Conservation (phyloP, 2,329 filamentous ascomycete genomes). For the Lizonia empirigonia region DNA sequence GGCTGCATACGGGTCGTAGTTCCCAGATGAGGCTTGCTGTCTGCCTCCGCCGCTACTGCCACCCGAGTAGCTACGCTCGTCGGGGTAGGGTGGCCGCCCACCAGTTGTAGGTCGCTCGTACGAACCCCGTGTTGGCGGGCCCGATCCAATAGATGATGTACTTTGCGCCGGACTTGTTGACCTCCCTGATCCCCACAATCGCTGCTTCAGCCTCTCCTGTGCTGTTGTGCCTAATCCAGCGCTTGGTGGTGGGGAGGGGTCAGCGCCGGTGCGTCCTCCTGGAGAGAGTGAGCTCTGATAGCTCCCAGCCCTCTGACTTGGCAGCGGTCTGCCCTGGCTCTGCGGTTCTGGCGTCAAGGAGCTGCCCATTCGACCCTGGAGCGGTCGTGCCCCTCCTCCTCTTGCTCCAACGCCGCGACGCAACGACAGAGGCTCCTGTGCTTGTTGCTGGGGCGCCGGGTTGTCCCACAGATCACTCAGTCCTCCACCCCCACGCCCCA, state of each 20-base stretch:
- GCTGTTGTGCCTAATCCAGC: constrained; percentile 61
- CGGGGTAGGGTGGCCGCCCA: constrained; percentile 37
- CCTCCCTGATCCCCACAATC: constrained; percentile 72
- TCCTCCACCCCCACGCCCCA: constrained; percentile 49
- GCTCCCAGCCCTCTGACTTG: constrained; percentile 75
- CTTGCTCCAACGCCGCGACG: constrained; percentile 52
- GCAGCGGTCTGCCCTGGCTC: constrained; percentile 63
- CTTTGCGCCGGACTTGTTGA: constrained; percentile 60
- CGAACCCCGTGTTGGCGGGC: constrained; percentile 26
- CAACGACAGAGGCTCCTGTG: constrained; percentile 51
- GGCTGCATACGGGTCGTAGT: constrained; percentile 42
- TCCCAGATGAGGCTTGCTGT: constrained; percentile 35
- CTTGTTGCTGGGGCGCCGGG: constrained; percentile 45
- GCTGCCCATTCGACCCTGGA: constrained; percentile 39
- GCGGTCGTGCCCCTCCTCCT: constrained; percentile 42
- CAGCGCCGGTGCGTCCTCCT: constrained; percentile 43
- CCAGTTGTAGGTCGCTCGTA: constrained; percentile 35
- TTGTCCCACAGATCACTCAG: constrained; percentile 66
- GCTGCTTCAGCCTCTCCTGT: constrained; percentile 81
- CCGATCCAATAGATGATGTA: constrained; percentile 29
- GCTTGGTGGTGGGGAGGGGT: constrained; percentile 48
- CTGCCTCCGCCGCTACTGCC: constrained; percentile 33
- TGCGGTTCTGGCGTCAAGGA: constrained; percentile 43
- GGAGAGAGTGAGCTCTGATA: constrained; percentile 65
- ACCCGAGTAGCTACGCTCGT: constrained; percentile 41